A percentile compares a stretch with the other conserved stretches of the same genome.
phyloP scores from a whole-genome alignment of 371 early-diverging fungal genomes.

The Mortierella sp. region DNA sequence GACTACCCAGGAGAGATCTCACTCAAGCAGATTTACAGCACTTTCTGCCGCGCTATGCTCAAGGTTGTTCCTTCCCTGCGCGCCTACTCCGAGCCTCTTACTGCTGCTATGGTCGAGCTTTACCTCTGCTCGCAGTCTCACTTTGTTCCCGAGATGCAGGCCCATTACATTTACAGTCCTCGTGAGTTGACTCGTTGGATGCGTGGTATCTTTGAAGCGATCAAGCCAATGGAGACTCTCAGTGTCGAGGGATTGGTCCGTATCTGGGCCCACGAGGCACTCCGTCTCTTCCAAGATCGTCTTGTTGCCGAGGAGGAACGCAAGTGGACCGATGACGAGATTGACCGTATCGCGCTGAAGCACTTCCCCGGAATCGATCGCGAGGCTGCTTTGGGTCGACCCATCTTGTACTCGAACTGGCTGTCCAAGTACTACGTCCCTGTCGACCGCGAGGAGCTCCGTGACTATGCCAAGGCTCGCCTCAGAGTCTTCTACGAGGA shows the following conservation, averaged over 20 bases:
- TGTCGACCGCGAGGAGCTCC: slow-evolving; percentile 89
- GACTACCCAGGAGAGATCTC: slow-evolving; percentile 97
- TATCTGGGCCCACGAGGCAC: slow-evolving; percentile 98
- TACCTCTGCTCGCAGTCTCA: slow-evolving; percentile 90
- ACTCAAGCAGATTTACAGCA: slow-evolving; percentile 95
- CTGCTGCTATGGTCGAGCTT: slow-evolving; percentile 98
- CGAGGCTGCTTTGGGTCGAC: slow-evolving; percentile 83
- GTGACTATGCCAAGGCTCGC: slow-evolving; percentile 95
- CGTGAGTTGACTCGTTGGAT: slow-evolving; percentile 99
- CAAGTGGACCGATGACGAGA: slow-evolving; percentile 91
- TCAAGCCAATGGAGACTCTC: slow-evolving; percentile 87
- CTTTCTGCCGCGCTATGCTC: slow-evolving; percentile 93
- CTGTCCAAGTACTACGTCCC: slow-evolving; percentile 92
- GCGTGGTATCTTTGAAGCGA: slow-evolving; percentile 96
- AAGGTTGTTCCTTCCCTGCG: slow-evolving; percentile 94
- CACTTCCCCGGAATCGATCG: slow-evolving; percentile 91
- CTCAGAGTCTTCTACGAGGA: slow-evolving; percentile 99
- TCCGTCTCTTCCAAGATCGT: slow-evolving; percentile 98
- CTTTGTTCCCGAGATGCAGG: slow-evolving; percentile 97
- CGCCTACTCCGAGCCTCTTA: slow-evolving; percentile 93
- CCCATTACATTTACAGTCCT: slow-evolving; percentile 99
- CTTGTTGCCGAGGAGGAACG: slow-evolving; percentile 93
- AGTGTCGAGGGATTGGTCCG: slow-evolving; percentile 92
- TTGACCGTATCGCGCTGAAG: slow-evolving; percentile 86
- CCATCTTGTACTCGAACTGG: slow-evolving; percentile 99